Conservation (phyloP, 352 stramenopile species). For the Pythium brachiatum region DNA sequence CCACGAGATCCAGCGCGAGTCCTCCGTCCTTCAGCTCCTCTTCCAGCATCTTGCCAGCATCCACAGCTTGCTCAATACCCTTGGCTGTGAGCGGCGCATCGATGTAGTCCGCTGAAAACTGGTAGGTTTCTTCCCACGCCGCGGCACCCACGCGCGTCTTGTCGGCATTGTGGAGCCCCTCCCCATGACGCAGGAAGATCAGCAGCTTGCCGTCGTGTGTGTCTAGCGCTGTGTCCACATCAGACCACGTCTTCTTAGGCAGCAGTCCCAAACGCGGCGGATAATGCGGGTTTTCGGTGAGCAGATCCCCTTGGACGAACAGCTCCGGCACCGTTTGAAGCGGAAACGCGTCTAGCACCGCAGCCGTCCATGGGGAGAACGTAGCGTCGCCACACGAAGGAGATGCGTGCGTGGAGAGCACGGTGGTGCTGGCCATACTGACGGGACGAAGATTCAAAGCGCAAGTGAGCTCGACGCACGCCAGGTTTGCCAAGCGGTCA, state of each 20-base stretch:
- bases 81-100: conserved; percentile 52
- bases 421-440: background rate
- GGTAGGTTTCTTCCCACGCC: conserved; percentile 48
- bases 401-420: background rate
- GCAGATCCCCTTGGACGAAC: conserved; percentile 40
- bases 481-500: background rate
- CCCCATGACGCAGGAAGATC: conserved; percentile 62
- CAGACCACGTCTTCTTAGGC: conserved; percentile 38
- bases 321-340: conserved; percentile 29
- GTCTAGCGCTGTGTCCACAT: conserved; percentile 39
- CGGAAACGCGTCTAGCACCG: conserved; percentile 8
- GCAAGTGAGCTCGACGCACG: background rate
- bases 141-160: conserved; percentile 50
- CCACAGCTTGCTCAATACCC: conserved; percentile 38
- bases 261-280: conserved; percentile 41
- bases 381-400: background rate
- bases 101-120: conserved; percentile 50
- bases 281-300: conserved; percentile 33
- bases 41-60: conserved; percentile 36
- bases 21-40: conserved; percentile 41
- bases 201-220: conserved; percentile 38
- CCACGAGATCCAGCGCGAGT: conserved; percentile 50
- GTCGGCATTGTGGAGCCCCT: conserved; percentile 67
- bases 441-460: background rate
- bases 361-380: conserved; percentile 13